Conservation (phyloP, 108 stramenopile species). For the Discostella stelligeroides region DNA sequence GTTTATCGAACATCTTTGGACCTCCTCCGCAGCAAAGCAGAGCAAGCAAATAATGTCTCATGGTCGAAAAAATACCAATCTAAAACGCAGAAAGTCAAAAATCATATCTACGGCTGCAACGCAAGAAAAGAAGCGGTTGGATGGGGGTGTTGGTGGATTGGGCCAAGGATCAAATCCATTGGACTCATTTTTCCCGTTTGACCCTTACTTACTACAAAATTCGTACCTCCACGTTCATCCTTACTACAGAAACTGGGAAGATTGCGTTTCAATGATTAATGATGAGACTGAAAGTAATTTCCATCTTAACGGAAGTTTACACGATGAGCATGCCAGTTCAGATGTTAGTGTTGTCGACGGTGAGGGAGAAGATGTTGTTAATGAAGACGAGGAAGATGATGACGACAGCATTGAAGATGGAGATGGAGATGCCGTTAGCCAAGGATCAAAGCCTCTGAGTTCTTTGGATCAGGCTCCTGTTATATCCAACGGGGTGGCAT, state of each 20-base stretch:
- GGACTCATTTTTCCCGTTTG: slow-evolving; percentile 97
- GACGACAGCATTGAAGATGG: slow-evolving; percentile 25
- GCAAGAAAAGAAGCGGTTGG: slow-evolving; percentile 65
- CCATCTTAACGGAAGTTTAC: slow-evolving; percentile 22
- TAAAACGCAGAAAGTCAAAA: slow-evolving; percentile 49
- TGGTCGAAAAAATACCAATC: slow-evolving; percentile 20
- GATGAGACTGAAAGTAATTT: slow-evolving; percentile 6
- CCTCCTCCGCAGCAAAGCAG: slow-evolving; percentile 15
- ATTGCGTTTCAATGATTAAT: slow-evolving; percentile 45
- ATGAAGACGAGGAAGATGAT: slow-evolving; percentile 25
- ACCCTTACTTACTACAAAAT: slow-evolving; percentile 89
- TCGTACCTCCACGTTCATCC: slow-evolving; percentile 82
- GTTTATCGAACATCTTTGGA: slow-evolving; percentile 38
- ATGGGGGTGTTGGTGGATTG: slow-evolving; percentile 87
- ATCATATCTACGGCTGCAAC: slow-evolving; percentile 72
- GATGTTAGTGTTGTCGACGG: slow-evolving; percentile 23
- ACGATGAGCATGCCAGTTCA: slow-evolving; percentile 14
- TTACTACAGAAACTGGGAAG: slow-evolving; percentile 88
- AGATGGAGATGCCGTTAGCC: slow-evolving; percentile 10
- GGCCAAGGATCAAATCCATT: slow-evolving; percentile 92
- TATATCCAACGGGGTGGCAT: not conserved
- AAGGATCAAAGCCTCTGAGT: not conserved
- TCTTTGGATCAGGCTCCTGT: not conserved
- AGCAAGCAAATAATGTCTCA: slow-evolving; percentile 17
- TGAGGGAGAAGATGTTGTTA: slow-evolving; percentile 20